phyloP scores from a whole-genome alignment of 2,329 filamentous ascomycete species.

The Alternaria viburni region DNA sequence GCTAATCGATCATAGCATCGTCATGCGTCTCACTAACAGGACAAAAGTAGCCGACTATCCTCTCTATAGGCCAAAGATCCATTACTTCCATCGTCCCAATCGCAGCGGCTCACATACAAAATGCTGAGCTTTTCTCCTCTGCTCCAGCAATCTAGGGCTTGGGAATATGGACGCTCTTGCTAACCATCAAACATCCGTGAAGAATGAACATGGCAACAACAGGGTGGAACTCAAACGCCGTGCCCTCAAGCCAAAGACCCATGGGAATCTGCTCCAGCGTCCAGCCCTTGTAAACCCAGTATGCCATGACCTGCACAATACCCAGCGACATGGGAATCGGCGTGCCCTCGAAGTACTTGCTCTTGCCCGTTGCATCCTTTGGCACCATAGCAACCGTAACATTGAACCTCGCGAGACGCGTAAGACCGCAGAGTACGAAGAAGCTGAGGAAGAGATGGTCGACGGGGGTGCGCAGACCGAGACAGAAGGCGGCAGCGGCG shows the following conservation, averaged over 20 bases:
- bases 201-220: constrained; percentile 78
- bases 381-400: constrained; percentile 89
- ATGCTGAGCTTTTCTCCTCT: not conserved
- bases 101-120: not conserved
- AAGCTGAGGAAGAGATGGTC: constrained; percentile 84
- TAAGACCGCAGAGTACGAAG: constrained; percentile 94
- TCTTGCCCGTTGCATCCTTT: constrained; percentile 91
- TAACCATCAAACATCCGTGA: constrained; percentile 95
- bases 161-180: constrained; percentile 91
- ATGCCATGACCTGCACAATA: constrained; percentile 84
- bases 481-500: constrained; percentile 83
- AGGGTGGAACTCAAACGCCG: constrained; percentile 82
- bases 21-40: not conserved
- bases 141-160: constrained; percentile 65
- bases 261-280: constrained; percentile 78
- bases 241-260: constrained; percentile 71
- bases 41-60: not conserved
- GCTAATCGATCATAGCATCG: constrained; percentile 11
- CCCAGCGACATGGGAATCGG: constrained; percentile 90
- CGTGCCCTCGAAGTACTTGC: constrained; percentile 94
- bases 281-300: constrained; percentile 84
- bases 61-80: not conserved
- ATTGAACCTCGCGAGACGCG: constrained; percentile 94
- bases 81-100: not conserved
- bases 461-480: constrained; percentile 82